Evolutionary conservation across 768 basidiomycete genomes (phyloP), one percentile per base, ranked within the genome.

Genomic region (Tylopilus sp.): DNA sequence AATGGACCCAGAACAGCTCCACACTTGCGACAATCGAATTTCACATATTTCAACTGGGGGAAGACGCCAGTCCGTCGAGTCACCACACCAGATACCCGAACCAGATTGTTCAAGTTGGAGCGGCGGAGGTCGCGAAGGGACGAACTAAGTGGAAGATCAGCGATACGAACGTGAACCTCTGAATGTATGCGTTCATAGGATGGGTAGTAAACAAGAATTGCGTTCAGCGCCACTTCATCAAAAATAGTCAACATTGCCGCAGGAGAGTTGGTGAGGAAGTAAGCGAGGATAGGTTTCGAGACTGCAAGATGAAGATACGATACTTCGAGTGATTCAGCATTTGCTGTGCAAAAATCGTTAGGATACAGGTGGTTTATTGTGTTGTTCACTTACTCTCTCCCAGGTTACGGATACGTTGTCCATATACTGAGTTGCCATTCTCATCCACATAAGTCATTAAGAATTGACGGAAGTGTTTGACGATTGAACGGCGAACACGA

Each of bases 21-120:
- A 62, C 97, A 99, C 69, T 96, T 98, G 50, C 81, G 81, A 71
- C 97, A 99, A 69, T 98, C 93, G 63, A 99, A 99, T 69, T 98
- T 98, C 70, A 99, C 95, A 65, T 98, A 97, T 74, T 99, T 98
- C 54, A 99, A 76, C 70, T 99, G 97, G n/a, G 97, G 97, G 72
- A 98, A 98, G 11, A 99, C 95, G 11, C 97, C 96, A 10, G 86
- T 92, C 34, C 97, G 81, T 53, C 97, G 78, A 2, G 97, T 99
- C 41, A 99, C 97, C 17, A 99, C 97, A 13, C 97, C 97, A 9
- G 87, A 84, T 8, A 99, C 89, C 33, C 97, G 88, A 29, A 99
- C 94, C 38, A 99, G 86, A 59, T 90, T 93, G 75, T 98, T 98
- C 45, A 98, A 79, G 65, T 98, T 88, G 36, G 83, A 80, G 44